A percentile compares a stretch with the other conserved stretches of the same genome.
These are phyloP conservation scores for Royoungia palumana DNA, from an alignment of 768 basidiomycete genomes.

Conservation along the genomic window DNA sequence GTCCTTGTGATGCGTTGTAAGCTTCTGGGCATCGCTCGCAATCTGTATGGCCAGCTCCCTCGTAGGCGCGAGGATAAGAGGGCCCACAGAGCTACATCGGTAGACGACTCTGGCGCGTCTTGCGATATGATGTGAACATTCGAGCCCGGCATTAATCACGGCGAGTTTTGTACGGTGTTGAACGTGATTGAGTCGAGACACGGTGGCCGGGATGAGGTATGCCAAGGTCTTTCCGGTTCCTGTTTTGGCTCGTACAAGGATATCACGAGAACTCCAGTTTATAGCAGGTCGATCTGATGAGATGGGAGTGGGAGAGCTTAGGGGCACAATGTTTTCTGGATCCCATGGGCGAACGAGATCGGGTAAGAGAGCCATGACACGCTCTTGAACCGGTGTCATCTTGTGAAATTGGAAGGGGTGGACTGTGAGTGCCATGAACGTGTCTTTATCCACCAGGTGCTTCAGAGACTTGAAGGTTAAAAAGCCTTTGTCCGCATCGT, in stretches of 20 bases:
- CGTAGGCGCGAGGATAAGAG: slow-evolving; percentile 84
- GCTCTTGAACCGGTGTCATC: slow-evolving; percentile 82
- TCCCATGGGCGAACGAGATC: slow-evolving; percentile 55
- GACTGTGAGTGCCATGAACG: slow-evolving; percentile 51
- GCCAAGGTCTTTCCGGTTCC: slow-evolving; percentile 89
- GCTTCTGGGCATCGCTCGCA: slow-evolving; percentile 71
- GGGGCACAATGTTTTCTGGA: slow-evolving; percentile 23
- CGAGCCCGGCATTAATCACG: slow-evolving; percentile 41
- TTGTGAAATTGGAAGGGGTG: slow-evolving; percentile 50
- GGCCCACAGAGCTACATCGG: slow-evolving; percentile 53
- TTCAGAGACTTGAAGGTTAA: slow-evolving; percentile 27
- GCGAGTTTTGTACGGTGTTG: slow-evolving; percentile 41
- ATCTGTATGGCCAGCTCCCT: slow-evolving; percentile 90
- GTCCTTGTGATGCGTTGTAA: slow-evolving; percentile 57
- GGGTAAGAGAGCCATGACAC: slow-evolving; percentile 76
- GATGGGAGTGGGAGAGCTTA: neutral
- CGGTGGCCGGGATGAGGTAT: slow-evolving; percentile 84
- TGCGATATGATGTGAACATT: slow-evolving; percentile 29
- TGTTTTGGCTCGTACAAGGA: slow-evolving; percentile 84
- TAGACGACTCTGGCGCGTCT: slow-evolving; percentile 34
- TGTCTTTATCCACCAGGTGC: slow-evolving; percentile 36
- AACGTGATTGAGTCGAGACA: slow-evolving; percentile 65
- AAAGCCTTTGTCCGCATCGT: no score
- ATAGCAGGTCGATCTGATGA: neutral
- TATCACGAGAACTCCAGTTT: slow-evolving; percentile 46